Evolutionary conservation across 345 rosid species (phyloP), one percentile per base, ranked within the genome.

Genomic region (Noccaea bulbosa): DNA sequence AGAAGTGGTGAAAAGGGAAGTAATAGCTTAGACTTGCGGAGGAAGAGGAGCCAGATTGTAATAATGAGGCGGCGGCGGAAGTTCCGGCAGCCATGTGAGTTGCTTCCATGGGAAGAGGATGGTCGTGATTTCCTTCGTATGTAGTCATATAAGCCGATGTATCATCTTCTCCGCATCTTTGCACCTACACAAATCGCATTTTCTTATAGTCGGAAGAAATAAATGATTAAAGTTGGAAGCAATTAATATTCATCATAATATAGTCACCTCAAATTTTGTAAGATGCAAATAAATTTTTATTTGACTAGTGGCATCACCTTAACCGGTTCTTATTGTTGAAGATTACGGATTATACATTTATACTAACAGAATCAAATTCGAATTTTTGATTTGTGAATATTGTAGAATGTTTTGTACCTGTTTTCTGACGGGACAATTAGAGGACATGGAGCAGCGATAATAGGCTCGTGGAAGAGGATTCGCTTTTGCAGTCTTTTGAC

Each of bases 401-500:
- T 14, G 9, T 30, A 32, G 7, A 46, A 15, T 38, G 57, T 45
- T 35, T 17, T 54, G 45, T 78, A 91, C 97, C 92, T 93, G 98
- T 78, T 93, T 93, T 48, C 98, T 87, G 38, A 87, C 98, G 0
- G 98, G 97, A 73, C 98, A 93, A 57, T 35, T 71, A 6, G 74
- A 45, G 11, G 84, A 81, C 65, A 71, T 67, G 41, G 97, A 87
- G 79, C 98, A 93, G 3, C 98, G 96, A 51, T 93, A 93, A 77
- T 93, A 93, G n/a, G 97, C 97, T 8, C 97, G 81, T 4, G 98
- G 98, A 68, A 91, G 92, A 52, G 96, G 98, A 77, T 90, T 92
- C 0, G 95, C 85, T 78, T 90, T 90, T 2, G 98, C 90, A 79
- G 85, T 83, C 78, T 93, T 93, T 68, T 93, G 98, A 24, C 98